A percentile compares a stretch with the other conserved stretches of the same genome.
phyloP scores from a whole-genome alignment of 441 rosid genomes.

The Euphorbia schlechtendalii region DNA sequence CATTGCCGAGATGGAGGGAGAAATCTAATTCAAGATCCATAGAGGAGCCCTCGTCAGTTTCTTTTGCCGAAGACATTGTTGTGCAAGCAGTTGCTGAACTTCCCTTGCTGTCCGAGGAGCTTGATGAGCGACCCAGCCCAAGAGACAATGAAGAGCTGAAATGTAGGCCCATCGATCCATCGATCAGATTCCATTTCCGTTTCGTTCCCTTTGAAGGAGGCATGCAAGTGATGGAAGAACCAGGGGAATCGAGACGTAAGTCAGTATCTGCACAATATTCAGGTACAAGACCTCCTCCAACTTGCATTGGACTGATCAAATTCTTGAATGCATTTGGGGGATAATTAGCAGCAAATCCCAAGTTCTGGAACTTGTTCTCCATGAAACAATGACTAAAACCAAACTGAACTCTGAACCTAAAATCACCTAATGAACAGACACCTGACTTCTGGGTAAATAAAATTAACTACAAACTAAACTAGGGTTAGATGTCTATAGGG shows the following conservation, averaged over 20 bases:
- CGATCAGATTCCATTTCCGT: slow-evolving; percentile 65
- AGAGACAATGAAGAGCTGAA: slow-evolving; percentile 70
- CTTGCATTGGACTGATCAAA: slow-evolving; percentile 41
- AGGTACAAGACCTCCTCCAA: slow-evolving; percentile 31
- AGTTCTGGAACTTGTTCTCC: slow-evolving; percentile 49
- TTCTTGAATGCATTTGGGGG: slow-evolving; percentile 49
- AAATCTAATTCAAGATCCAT: slow-evolving; percentile 83
- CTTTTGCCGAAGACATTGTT: slow-evolving; percentile 74
- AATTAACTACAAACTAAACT: slow-evolving; percentile 19
- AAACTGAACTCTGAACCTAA: slow-evolving; percentile 36
- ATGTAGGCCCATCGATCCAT: slow-evolving; percentile 34
- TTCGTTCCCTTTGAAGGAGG: slow-evolving; percentile 53
- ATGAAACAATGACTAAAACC: slow-evolving; percentile 32
- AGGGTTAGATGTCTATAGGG: slow-evolving; percentile 22
- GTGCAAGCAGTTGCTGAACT: slow-evolving; percentile 78
- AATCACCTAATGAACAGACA: slow-evolving; percentile 36
- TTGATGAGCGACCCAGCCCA: slow-evolving; percentile 61
- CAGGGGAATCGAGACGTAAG: slow-evolving; percentile 70
- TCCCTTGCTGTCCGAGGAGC: slow-evolving; percentile 92
- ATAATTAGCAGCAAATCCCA: slow-evolving; percentile 41
- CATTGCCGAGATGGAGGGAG: slow-evolving; percentile 76
- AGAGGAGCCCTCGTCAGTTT: slow-evolving; percentile 76
- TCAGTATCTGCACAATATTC: slow-evolving; percentile 45
- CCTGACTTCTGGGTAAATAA: slow-evolving; percentile 51
- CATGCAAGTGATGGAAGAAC: slow-evolving; percentile 32